A percentile compares a stretch with the other conserved stretches of the same genome.
These are phyloP conservation scores for Trichoderma polysporum DNA, from an alignment of 2,329 filamentous ascomycete genomes.

Conservation along the genomic window DNA sequence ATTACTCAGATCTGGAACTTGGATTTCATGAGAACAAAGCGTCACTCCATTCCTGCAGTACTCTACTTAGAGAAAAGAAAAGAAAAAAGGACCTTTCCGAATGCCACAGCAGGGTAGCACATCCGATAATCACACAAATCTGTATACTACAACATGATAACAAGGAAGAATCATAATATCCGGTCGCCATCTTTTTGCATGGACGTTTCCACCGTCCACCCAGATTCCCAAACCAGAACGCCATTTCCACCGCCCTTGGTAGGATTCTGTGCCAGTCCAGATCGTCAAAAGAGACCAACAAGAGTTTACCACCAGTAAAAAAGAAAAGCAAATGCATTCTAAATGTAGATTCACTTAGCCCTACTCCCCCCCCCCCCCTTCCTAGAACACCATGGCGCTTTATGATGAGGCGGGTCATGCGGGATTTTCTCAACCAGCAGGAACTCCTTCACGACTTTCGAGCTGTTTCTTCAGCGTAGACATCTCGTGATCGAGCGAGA, in stretches of 20 bases:
- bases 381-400: background rate
- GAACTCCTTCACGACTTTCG: slow-evolving; percentile 32
- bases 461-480: slow-evolving; percentile 36
- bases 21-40: background rate
- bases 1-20: background rate
- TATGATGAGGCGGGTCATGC: background rate
- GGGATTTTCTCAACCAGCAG: slow-evolving; percentile 19
- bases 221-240: slow-evolving; percentile 32
- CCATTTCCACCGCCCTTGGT: slow-evolving; percentile 21
- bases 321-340: slow-evolving; percentile 16
- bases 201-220: slow-evolving; percentile 34
- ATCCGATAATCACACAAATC: slow-evolving; percentile 27
- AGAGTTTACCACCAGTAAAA: background rate
- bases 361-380: background rate
- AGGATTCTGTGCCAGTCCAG: slow-evolving; percentile 12
- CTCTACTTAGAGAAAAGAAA: background rate
- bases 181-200: slow-evolving; percentile 33
- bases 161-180: slow-evolving; percentile 26
- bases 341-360: background rate
- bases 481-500: slow-evolving; percentile 37
- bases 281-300: background rate
- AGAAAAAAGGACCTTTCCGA: slow-evolving; percentile 9
- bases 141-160: slow-evolving; percentile 30
- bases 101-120: slow-evolving; percentile 28
- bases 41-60: slow-evolving; percentile 2